These are phyloP conservation scores for Solanum clarkiae DNA, from an alignment of 257 asterid species.

Conservation along the genomic window DNA sequence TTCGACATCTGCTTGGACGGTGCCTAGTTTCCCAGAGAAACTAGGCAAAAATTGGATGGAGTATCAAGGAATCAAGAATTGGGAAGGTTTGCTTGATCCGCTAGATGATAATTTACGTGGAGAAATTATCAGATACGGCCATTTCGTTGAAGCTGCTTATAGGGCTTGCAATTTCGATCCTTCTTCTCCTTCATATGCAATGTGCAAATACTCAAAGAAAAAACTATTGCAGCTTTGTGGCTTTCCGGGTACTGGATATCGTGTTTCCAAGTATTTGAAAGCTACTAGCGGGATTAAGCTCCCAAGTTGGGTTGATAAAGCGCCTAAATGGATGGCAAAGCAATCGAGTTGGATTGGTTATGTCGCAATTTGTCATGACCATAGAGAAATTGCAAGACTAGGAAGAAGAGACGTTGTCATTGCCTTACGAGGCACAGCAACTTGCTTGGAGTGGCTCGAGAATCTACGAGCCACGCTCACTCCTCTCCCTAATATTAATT, in stretches of 20 bases:
- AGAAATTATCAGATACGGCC: slow-evolving; percentile 66
- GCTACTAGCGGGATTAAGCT: slow-evolving; percentile 61
- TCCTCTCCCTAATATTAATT: slow-evolving; percentile 12
- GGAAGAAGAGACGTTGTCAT: slow-evolving; percentile 88
- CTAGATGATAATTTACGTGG: slow-evolving; percentile 52
- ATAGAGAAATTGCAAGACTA: slow-evolving; percentile 44
- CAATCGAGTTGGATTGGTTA: slow-evolving; percentile 82
- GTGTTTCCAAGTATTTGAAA: slow-evolving; percentile 36
- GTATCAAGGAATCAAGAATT: slow-evolving; percentile 51
- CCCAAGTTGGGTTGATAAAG: slow-evolving; percentile 49
- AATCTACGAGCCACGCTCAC: slow-evolving; percentile 66
- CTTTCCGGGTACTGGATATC: slow-evolving; percentile 36
- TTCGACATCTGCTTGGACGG: neutral
- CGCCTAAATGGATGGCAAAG: slow-evolving; percentile 38
- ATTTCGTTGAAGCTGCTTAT: slow-evolving; percentile 66
- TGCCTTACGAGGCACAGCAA: slow-evolving; percentile 80
- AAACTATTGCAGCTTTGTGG: slow-evolving; percentile 30
- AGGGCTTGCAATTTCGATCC: slow-evolving; percentile 50
- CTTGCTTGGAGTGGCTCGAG: slow-evolving; percentile 78
- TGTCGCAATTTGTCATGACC: slow-evolving; percentile 65
- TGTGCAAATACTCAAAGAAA: slow-evolving; percentile 35
- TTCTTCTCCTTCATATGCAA: slow-evolving; percentile 35
- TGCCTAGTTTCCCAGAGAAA: neutral
- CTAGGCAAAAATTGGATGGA: slow-evolving; percentile 54
- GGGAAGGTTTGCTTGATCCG: slow-evolving; percentile 85